Base-by-base conservation (phyloP, 2,329 filamentous ascomycete species). In the Gyromitra esculenta region DNA sequence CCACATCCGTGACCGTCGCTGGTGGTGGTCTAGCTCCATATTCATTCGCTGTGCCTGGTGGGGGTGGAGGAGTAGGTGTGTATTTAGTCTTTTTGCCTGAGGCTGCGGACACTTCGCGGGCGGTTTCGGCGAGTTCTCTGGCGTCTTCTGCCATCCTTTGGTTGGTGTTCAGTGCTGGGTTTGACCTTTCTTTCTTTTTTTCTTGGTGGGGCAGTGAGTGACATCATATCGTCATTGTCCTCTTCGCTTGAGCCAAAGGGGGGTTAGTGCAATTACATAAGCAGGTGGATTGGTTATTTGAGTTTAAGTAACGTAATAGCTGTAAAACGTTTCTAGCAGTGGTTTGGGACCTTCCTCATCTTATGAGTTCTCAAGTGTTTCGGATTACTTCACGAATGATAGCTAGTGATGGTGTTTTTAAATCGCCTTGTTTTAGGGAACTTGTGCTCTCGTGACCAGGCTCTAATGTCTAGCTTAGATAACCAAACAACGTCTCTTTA, bases 1-100 rank as follows among this genome's bases (percentile, higher is more conserved):
- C 85, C 0, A 89, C 92, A 54, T 93, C 90, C 48, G 84, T 83
- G n/a, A 90, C 80, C 62, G 82, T 88, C 71, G 85, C 86, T 78
- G 82, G 83, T 82, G 82, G 83, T 79, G 83, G 80, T 82, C n/a
- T 83, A 80, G 68, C 11, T 1, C 39, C 83, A 83, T 74, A 79
- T 41, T 78, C 73, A 37, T 79, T 79, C 50, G 75, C 62, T 9
- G 56, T 9, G 3, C 35, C 18, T 59, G 75, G 50, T 31, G 57
- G 18, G 0, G 63, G 8, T n/a, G 65, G 45, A 18, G 69, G 48
- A 11, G 48, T 39, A 21, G 59, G 54, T 63, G 66, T 52, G 41
- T 54, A 62, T 41, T 59, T 41, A 54, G 35, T 15, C 45, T 45
- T 50, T 50, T 59, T 65, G 25, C 11, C 57, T 64, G 35, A 45